These are phyloP conservation scores for Aspergillus leporis DNA, from an alignment of 495 filamentous ascomycete species.

Conservation along the genomic window DNA sequence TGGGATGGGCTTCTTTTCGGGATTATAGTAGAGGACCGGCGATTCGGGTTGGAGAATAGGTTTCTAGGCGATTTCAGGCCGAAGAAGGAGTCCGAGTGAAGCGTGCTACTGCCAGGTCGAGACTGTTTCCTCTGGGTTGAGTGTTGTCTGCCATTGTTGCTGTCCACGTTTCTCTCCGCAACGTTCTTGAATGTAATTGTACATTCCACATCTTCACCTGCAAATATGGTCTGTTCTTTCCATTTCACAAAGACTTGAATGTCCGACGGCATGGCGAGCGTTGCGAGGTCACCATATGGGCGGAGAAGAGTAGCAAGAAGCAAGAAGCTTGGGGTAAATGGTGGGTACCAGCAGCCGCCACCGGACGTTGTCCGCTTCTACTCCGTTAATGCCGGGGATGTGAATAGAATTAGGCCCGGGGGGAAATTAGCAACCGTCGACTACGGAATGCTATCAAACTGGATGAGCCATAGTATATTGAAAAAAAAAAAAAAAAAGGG, in stretches of 20 bases:
- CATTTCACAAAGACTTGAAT: conserved; percentile 94
- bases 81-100: conserved; percentile 44
- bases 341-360: conserved; percentile 26
- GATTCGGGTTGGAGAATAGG: conserved; percentile 37
- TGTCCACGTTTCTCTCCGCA: conserved; percentile 43
- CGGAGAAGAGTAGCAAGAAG: conserved; percentile 22
- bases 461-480: conserved; percentile 26
- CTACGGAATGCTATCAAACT: conserved; percentile 32
- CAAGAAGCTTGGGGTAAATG: conserved; percentile 22
- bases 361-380: conserved; percentile 12
- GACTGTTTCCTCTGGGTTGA: conserved; percentile 49
- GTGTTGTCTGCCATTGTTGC: conserved; percentile 34
- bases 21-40: conserved; percentile 39
- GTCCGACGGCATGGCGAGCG: conserved; percentile 57
- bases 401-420: not conserved
- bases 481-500: conserved; percentile 13
- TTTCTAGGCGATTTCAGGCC: conserved; percentile 41
- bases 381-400: not conserved
- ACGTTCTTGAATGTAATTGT: conserved; percentile 96
- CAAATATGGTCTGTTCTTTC: conserved; percentile 88
- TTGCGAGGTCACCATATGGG: conserved; percentile 39
- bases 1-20: conserved; percentile 40
- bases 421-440: conserved; percentile 14
- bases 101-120: conserved; percentile 39
- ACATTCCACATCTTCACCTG: conserved; percentile 91